Conservation (phyloP, 768 basidiomycete genomes). For the Leccinum aurantiacum region DNA sequence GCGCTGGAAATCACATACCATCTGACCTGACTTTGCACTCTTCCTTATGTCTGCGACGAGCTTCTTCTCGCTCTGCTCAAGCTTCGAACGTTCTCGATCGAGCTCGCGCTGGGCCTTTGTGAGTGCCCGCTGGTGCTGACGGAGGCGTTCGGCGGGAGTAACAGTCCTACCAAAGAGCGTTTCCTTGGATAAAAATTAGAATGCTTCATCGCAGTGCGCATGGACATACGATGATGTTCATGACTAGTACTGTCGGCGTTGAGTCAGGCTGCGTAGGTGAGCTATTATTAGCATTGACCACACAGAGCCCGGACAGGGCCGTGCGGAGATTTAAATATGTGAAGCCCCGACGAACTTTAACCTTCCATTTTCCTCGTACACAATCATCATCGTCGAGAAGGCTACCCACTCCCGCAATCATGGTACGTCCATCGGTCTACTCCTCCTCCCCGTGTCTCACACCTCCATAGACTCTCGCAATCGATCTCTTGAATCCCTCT, state of each 20-base stretch:
- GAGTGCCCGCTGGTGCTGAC: slow-evolving; percentile 94
- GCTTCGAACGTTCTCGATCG: slow-evolving; percentile 90
- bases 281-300: slow-evolving; percentile 1
- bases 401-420: slow-evolving; percentile 11
- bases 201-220: not conserved
- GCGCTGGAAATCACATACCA: slow-evolving; percentile 50
- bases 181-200: slow-evolving; percentile 58
- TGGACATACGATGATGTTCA: slow-evolving; percentile 72
- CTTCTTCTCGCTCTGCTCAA: slow-evolving; percentile 97
- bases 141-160: slow-evolving; percentile 93
- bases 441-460: slow-evolving; percentile 6
- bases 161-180: slow-evolving; percentile 91
- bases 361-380: slow-evolving; percentile 19
- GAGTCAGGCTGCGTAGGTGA: slow-evolving; percentile 9
- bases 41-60: slow-evolving; percentile 94
- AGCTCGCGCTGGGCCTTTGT: slow-evolving; percentile 98
- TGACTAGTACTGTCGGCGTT: slow-evolving; percentile 34
- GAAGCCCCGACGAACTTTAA: slow-evolving; percentile 26
- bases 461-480: slow-evolving; percentile 80
- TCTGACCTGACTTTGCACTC: slow-evolving; percentile 92
- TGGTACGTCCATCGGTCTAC: slow-evolving; percentile 15
- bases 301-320: slow-evolving; percentile 13
- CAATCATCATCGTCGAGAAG: slow-evolving; percentile 25
- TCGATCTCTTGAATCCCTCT: slow-evolving; percentile 97
- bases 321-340: slow-evolving; percentile 18